Evolutionary conservation across 768 basidiomycete genomes (phyloP), one percentile per base, ranked within the genome.

Genomic region (Boletus subcaerulescens): DNA sequence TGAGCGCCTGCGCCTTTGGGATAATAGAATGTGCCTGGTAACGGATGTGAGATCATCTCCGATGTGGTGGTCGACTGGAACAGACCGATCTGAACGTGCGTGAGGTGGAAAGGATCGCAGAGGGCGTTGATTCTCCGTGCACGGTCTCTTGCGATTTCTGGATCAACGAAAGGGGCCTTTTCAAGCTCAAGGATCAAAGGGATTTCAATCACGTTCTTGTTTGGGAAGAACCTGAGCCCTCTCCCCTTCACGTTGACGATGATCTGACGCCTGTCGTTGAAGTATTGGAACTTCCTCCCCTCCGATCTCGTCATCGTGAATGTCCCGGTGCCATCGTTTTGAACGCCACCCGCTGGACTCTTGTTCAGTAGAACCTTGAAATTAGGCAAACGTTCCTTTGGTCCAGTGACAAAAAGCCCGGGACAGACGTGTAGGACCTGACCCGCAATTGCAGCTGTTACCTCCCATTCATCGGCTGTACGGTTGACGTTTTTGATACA

Each of bases 71-170:
- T 39, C n/a, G 38, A n/a, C 17, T 8, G 38, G 10, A 39, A n/a
- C 38, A 39, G 35, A 20, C 90, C 89, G 57, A 91, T 84, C 67
- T 91, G 89, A 40, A 91, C 72, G 8, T 74, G 72, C 52, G 80
- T 76, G 12, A 91, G 73, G 31, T 84, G 81, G 22, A 89, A 71
- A 13, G 73, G 73, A 7, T 77, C 70, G 14, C 77, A 65, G 13
- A 87, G 72, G 4, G 75, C 67, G 31, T 66, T 61, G 11, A 83
- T 61, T 38, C 72, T 86, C 26, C 66, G 47, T 49, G 72, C 66
- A 50, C 75, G 80, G 41, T 80, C 75, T 65, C 80, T 77, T 46
- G 81, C 83, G 3, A 78, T 73, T 26, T 79, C 74, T 0, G 86
- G 84, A 55, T 81, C 67, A 15, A 83, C 71, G 56, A 78, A 87